Conservation (phyloP, 352 stramenopile genomes). For the Globisporangium perplexum region DNA sequence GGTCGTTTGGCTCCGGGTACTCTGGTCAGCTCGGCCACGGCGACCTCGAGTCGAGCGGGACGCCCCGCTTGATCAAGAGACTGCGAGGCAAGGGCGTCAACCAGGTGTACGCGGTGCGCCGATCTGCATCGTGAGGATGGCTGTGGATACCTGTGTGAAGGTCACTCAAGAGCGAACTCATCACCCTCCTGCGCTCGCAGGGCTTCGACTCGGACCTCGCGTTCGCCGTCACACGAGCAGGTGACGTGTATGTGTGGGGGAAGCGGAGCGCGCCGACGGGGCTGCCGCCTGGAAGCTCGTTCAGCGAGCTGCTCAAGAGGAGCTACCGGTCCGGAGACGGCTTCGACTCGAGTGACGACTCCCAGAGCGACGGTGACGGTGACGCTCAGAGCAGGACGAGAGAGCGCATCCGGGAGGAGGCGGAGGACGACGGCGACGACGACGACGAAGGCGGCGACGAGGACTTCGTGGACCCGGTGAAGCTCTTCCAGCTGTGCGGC, state of each 20-base stretch:
- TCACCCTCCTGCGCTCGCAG: slow-evolving; percentile 16
- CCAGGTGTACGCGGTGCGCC: slow-evolving; percentile 64
- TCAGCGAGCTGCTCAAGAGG: slow-evolving; percentile 24
- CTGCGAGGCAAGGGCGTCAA: slow-evolving; percentile 57
- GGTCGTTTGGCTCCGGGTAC: slow-evolving; percentile 74
- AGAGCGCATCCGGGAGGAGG: slow-evolving; percentile 14
- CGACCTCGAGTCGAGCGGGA: slow-evolving; percentile 50
- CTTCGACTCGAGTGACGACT: slow-evolving; percentile 49
- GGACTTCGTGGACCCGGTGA: slow-evolving; percentile 67
- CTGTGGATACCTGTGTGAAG: neutral
- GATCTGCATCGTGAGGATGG: neutral
- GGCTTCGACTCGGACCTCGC: slow-evolving; percentile 80
- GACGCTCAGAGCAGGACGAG: neutral
- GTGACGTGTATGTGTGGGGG: slow-evolving; percentile 80
- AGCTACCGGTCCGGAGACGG: slow-evolving; percentile 28
- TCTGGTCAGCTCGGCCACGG: slow-evolving; percentile 68
- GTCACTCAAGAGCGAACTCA: no score
- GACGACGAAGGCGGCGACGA: slow-evolving; percentile 47
- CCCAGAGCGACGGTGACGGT: slow-evolving; percentile 16
- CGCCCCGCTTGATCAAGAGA: slow-evolving; percentile 60
- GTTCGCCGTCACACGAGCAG: slow-evolving; percentile 60
- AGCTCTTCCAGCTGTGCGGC: slow-evolving; percentile 50
- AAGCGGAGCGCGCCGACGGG: slow-evolving; percentile 59
- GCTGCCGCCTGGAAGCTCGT: slow-evolving; percentile 24
- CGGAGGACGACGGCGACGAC: slow-evolving; percentile 20